Conservation (phyloP, 495 filamentous ascomycete genomes). For the Annulohypoxylon stygium region DNA sequence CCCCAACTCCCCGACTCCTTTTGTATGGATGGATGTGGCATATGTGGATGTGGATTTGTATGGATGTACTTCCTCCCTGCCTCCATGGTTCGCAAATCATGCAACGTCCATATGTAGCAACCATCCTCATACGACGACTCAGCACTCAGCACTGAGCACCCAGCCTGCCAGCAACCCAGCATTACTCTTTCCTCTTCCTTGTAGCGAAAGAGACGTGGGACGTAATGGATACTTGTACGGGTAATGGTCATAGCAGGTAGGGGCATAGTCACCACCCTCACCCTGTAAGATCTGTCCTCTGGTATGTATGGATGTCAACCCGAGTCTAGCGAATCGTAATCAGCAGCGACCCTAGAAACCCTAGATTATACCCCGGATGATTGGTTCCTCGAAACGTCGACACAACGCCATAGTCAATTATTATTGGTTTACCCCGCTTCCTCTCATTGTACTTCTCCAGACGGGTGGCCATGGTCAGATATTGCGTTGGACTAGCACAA, state of each 20-base stretch:
- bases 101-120: constrained; percentile 8
- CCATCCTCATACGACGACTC: constrained; percentile 1
- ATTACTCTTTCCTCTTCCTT: constrained; percentile 13
- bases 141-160: constrained; percentile 20
- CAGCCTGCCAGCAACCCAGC: no score
- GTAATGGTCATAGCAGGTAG: constrained; percentile 8
- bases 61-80: constrained; percentile 6
- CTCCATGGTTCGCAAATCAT: constrained; percentile 29
- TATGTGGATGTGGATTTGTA: background rate
- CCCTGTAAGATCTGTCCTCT: constrained; percentile 35
- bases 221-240: constrained; percentile 31
- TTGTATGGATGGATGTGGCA: constrained; percentile 2
- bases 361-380: constrained; percentile 27
- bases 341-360: constrained; percentile 27
- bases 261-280: constrained; percentile 25
- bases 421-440: constrained; percentile 48
- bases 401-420: constrained; percentile 27
- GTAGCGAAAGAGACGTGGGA: constrained; percentile 7
- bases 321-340: constrained; percentile 18
- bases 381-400: constrained; percentile 32
- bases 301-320: constrained; percentile 14
- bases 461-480: constrained; percentile 1
- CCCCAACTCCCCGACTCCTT: constrained; percentile 29
- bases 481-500: constrained; percentile 17
- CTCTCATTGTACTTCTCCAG: constrained; percentile 36